A percentile compares a stretch with the other conserved stretches of the same genome.
phyloP scores from a whole-genome alignment of 2,329 filamentous ascomycete species.

The Pyrenochaeta sp. region DNA sequence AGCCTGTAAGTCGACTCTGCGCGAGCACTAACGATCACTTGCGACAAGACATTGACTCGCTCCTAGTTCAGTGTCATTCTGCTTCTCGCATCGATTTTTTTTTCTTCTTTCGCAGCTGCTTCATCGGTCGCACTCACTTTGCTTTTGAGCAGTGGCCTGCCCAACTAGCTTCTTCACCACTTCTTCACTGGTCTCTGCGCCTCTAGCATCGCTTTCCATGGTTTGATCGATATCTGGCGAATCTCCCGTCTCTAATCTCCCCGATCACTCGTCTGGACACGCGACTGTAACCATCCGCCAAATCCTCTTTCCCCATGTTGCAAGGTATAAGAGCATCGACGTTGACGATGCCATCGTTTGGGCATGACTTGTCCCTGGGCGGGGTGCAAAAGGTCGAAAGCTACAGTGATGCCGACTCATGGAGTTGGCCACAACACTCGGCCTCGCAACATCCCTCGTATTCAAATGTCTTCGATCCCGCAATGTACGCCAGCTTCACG shows the following conservation, averaged over 20 bases:
- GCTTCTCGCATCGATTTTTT: background rate
- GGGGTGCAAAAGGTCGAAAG: slow-evolving; percentile 45
- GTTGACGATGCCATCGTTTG: slow-evolving; percentile 48
- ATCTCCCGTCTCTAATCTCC: slow-evolving; percentile 2
- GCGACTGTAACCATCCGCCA: slow-evolving; percentile 3
- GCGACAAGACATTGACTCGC: slow-evolving; percentile 4
- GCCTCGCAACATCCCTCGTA: slow-evolving; percentile 33
- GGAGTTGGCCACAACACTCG: slow-evolving; percentile 43
- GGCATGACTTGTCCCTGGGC: slow-evolving; percentile 42
- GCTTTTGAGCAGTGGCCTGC: background rate
- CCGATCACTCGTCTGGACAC: background rate
- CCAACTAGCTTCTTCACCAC: background rate
- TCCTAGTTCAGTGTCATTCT: background rate
- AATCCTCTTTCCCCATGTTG: slow-evolving; percentile 44
- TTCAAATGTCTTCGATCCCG: slow-evolving; percentile 40
- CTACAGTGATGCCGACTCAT: slow-evolving; percentile 40
- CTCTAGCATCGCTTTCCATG: slow-evolving; percentile 5
- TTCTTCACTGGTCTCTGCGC: background rate
- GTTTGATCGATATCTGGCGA: background rate
- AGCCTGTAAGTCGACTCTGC: slow-evolving; percentile 5
- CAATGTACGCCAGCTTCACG: slow-evolving; percentile 38
- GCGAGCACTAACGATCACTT: background rate
- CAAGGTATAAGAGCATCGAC: slow-evolving; percentile 46
- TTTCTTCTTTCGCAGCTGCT: background rate
- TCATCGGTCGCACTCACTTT: background rate